Evolutionary conservation across 352 stramenopile species (phyloP), one percentile per base, ranked within the genome.

Genomic region (Pythium insidiosum): DNA sequence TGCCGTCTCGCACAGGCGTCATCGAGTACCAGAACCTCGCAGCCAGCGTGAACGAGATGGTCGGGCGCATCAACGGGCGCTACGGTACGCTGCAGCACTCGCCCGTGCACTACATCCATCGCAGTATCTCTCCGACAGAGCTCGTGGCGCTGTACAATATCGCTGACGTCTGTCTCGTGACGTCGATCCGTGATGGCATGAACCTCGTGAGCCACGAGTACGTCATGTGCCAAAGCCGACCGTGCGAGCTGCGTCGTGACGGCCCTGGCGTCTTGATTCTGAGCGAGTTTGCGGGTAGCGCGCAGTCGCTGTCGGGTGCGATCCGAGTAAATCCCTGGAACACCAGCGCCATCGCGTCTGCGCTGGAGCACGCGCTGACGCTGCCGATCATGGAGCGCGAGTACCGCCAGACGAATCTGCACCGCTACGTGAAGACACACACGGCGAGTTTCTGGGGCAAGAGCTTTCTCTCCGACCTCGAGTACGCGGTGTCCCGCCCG

Each of bases 121-220:
- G 73, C 0, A 63, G 64, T 5, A 69, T 94, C 22, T 50, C 65
- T n/a, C 78, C 84, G 19, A 77, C 74, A 16, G 82, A 95, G 47
- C 70, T 95, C 1, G 82, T 94, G 22, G 82, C 84, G 16, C 79
- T 94, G 6, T 95, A 95, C 53, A 90, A 94, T 42, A 52, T 94
- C n/a, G 82, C 84, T 9, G 78, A 95, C 40, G 82, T 89, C 5
- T 94, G 82, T 20, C 51, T 95, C n/a, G 82, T 95, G 39, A 95
- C 84, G 0, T 93, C 79, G n/a, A 65, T 94, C 13, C 68, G 82
- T 25, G 84, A 95, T 40, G 84, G 84, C 12, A 94, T 95, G 82
- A 95, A 95, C 47, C 73, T 95, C 6, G 84, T 95, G 19, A 88
- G 73, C 45, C 73, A 95, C 52, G 84, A 95, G 54, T 95, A 89